Evolutionary conservation across 805 yeast species (phyloP).

Genomic region (Pichia eremophila): DNA sequence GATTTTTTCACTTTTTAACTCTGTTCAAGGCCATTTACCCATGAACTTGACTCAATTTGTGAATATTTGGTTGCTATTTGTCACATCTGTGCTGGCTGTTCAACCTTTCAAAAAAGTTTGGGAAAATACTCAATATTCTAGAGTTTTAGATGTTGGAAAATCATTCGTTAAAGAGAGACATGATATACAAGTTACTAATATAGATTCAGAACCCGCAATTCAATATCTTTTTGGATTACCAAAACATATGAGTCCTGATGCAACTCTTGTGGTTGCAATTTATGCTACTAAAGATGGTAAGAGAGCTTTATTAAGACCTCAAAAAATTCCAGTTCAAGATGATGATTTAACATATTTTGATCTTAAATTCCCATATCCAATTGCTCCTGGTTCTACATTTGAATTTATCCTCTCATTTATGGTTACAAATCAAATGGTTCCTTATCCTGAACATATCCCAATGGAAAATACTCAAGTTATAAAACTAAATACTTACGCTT

Average conservation of each 20-base stretch:
- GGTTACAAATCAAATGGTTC: conserved; percentile 37
- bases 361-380: conserved; percentile 50
- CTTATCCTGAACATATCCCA: conserved; percentile 56
- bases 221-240: conserved; percentile 57
- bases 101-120: conserved; percentile 26
- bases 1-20: too few species aligned
- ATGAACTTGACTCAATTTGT: too few species aligned
- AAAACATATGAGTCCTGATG: conserved; percentile 23
- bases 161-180: conserved; percentile 57
- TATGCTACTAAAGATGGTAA: conserved; percentile 12
- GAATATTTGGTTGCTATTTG: not conserved
- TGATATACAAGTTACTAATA: conserved; percentile 49
- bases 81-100: not conserved
- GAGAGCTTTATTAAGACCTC: conserved; percentile 15
- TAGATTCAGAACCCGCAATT: conserved; percentile 40
- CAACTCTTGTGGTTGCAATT: conserved; percentile 21
- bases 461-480: conserved; percentile 57
- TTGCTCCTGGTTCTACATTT: conserved; percentile 51
- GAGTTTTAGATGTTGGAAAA: conserved; percentile 54
- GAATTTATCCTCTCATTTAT: conserved; percentile 42
- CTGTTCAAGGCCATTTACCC: too few species aligned
- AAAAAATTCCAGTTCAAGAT: conserved; percentile 6
- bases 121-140: conserved; percentile 49
- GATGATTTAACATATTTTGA: conserved; percentile 32
- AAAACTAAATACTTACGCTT: conserved; percentile 39